Evolutionary conservation across 2,329 filamentous ascomycete species (phyloP).

Genomic region (Cladosporium velox): DNA sequence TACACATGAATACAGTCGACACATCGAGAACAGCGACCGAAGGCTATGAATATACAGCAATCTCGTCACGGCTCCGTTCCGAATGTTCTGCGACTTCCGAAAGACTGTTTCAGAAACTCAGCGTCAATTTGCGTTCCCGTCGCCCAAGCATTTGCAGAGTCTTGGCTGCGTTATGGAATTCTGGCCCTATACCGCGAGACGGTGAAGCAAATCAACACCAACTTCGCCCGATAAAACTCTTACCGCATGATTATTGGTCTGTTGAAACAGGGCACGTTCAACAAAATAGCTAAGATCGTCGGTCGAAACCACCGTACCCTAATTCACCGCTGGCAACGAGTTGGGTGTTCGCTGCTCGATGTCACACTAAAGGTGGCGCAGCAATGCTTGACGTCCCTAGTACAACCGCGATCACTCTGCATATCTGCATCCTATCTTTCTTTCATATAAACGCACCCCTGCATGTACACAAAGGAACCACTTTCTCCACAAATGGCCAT

Average conservation of each 20-base stretch:
- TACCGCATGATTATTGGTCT: background rate
- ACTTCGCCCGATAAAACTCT: background rate
- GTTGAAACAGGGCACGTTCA: background rate
- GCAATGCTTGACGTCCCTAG: slow-evolving; percentile 4
- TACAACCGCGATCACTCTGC: background rate
- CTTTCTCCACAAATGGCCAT: slow-evolving; percentile 11
- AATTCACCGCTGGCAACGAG: background rate
- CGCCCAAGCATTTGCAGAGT: background rate
- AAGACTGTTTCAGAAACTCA: background rate
- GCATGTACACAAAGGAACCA: background rate
- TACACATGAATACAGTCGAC: background rate
- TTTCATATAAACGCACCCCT: background rate
- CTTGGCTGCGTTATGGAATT: background rate
- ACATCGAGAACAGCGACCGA: background rate
- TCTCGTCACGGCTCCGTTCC: background rate
- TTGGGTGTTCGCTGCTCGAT: background rate
- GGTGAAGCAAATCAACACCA: background rate
- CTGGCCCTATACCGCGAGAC: background rate
- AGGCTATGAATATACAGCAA: background rate
- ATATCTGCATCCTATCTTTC: background rate
- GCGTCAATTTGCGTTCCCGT: background rate
- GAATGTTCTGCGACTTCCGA: background rate
- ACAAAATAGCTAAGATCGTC: background rate
- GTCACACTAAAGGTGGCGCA: slow-evolving; percentile 13
- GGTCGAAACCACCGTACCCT: background rate